Evolutionary conservation across 345 rosid species (phyloP), one percentile per base, ranked within the genome.

Genomic region (Alliaria petiolata): DNA sequence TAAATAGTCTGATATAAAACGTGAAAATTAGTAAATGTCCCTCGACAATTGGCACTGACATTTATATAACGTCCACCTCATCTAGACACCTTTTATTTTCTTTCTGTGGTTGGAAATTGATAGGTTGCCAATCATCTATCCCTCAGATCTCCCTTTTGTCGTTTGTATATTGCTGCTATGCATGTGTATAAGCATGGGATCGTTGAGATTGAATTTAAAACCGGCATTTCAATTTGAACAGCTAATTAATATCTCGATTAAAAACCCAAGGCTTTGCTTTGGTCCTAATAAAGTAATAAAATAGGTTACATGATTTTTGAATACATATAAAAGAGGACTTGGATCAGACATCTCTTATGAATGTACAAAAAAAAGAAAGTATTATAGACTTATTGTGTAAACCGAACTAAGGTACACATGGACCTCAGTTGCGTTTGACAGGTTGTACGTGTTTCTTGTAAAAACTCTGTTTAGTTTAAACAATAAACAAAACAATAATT

Each of bases 51-150:
- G 63, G 54, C 44, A 11, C 12, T 4, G 57, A 57, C 47, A 45
- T 69, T 31, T 34, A n/a, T n/a, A 6, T 51, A 60, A 60, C 5
- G 50, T 70, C 51, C 15, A 1, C 60, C 42, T 59, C 42, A 70
- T 49, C 67, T 38, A 58, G 20, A 59, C 35, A 9, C 44, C 25
- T 22, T 22, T 22, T 22, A 1, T 22, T 49, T 49, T 46, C 25
- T 25, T 38, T 59, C 5, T 70, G 67, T 50, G 67, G 61, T 60
- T 49, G 13, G 11, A 58, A 59, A 13, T 36, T 38, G 74, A 69
- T 69, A 56, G 17, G 28, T 34, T n/a, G 19, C 14, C 12, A 60
- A 60, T 39, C 51, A 60, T 38, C 42, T 60, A 30, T 61, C 62
- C 35, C 38, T 13, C 39, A 40, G 53, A 70, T 70, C 50, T 47